Conservation (phyloP, 768 basidiomycete genomes). For the Lenzites betulinus region DNA sequence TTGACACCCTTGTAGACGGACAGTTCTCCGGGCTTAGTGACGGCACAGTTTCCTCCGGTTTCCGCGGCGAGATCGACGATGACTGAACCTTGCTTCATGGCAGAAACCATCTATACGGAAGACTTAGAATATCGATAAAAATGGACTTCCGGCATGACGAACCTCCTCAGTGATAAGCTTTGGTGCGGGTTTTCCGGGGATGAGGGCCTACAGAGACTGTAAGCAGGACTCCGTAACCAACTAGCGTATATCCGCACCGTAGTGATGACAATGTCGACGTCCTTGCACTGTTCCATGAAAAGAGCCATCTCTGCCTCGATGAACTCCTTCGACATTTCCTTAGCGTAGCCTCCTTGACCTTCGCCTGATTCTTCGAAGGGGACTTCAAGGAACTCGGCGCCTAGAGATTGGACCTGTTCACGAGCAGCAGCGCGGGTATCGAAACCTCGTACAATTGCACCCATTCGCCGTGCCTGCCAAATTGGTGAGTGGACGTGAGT, state of each 20-base stretch:
- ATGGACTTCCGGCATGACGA: constrained; percentile 2
- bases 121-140: background rate
- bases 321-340: constrained; percentile 89
- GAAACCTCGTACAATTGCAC: constrained; percentile 87
- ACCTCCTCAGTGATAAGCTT: constrained; percentile 77
- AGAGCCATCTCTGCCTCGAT: constrained; percentile 87
- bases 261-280: constrained; percentile 88
- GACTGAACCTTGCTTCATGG: constrained; percentile 92
- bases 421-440: constrained; percentile 84
- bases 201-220: constrained; percentile 56
- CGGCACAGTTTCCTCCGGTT: constrained; percentile 88
- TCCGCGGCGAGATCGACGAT: constrained; percentile 88
- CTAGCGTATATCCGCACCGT: constrained; percentile 49
- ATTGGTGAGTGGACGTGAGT: background rate
- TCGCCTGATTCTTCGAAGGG: constrained; percentile 78
- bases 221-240: background rate
- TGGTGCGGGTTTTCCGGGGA: constrained; percentile 85
- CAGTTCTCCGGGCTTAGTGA: constrained; percentile 77
- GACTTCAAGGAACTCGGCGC: constrained; percentile 90
- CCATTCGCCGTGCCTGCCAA: constrained; percentile 73
- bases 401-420: constrained; percentile 88
- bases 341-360: constrained; percentile 84
- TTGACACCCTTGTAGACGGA: constrained; percentile 74
- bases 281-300: constrained; percentile 85
- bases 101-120: constrained; percentile 63